Evolutionary conservation across 2,329 filamentous ascomycete species (phyloP).

Genomic region (Plectosphaerella cucumerina): DNA sequence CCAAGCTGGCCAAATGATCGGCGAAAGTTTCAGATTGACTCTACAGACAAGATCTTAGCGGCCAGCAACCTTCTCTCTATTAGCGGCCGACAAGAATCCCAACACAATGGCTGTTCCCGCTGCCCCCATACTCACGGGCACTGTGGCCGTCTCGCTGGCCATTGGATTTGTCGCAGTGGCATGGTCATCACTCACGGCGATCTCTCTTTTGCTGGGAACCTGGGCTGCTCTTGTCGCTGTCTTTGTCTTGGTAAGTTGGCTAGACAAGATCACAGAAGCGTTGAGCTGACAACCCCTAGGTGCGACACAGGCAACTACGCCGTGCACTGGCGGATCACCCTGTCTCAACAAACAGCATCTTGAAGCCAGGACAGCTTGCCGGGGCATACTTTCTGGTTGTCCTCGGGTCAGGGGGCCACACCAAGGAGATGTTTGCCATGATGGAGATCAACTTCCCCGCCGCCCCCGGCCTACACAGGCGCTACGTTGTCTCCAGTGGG

Average conservation of each 20-base stretch:
- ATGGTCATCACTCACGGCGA: conserved; percentile 3
- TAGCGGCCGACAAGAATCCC: background rate
- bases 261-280: too few relatives aligned
- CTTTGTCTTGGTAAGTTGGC: conserved; percentile 24
- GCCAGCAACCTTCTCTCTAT: too few relatives aligned
- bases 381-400: conserved; percentile 67
- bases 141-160: background rate
- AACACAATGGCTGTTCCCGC: background rate
- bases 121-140: background rate
- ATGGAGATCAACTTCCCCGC: conserved; percentile 56
- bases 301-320: conserved; percentile 7
- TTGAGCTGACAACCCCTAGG: background rate
- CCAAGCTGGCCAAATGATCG: too few relatives aligned
- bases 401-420: conserved; percentile 90
- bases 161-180: background rate
- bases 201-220: conserved; percentile 1
- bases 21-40: too few relatives aligned
- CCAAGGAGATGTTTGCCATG: conserved; percentile 88
- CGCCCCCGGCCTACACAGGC: conserved; percentile 58
- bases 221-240: conserved; percentile 12
- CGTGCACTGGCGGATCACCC: conserved; percentile 4
- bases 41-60: too few relatives aligned
- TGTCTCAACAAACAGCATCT: conserved; percentile 3
- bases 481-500: conserved; percentile 75
- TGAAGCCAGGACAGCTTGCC: conserved; percentile 10